Base-by-base conservation (phyloP, 352 stramenopile genomes). In the Pythium plurisporium region DNA sequence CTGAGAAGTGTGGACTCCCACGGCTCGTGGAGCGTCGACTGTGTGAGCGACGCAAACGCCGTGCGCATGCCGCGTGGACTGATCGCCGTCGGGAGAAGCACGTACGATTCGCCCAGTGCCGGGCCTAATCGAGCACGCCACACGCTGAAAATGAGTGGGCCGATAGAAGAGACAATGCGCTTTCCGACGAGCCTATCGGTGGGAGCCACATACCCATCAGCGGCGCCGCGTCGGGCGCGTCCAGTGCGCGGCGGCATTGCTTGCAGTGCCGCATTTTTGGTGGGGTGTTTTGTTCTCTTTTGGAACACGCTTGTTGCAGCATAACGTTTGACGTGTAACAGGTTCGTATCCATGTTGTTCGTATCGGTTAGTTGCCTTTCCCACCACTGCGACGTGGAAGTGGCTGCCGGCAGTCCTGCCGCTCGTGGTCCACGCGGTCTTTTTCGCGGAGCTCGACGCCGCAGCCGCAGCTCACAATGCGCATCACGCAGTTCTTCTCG, bases 91-190 rank as follows among this genome's bases (percentile, higher is more conserved):
- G 81, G 81, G 22, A 91, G 73, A 47, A 91, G 68, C 57, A 91
- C 81, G 37, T 91, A 91, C 0, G 76, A 88, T 56, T 91, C 81
- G 47, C 79, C 79, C 38, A 91, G 62, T n/a, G 55, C 55, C 2
- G 55, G 55, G 30, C 55, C 62, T 64, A 45, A 41, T 26, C 8
- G 31, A 37, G 33, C 0, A n/a, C 19, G 14, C 15, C 30, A 33
- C 3, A 26, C 42, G 17, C 33, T n/a, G 15, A 53, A 49, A 29
- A 45, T 19, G 27, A 54, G 34, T 30, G 26, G 30, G 45, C 36
- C 36, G 41, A 41, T 9, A 29, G 22, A 57, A 22, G 11, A 5
- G 20, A 27, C 19, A 27, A 5, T 31, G 43, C 43, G 43, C 43
- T 54, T 54, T 38, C 29, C 8, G 14, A 20, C n/a, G n/a, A n/a